Evolutionary conservation across 129 eudicot genomes (phyloP).

Genomic region (Ambrosia trifida): DNA sequence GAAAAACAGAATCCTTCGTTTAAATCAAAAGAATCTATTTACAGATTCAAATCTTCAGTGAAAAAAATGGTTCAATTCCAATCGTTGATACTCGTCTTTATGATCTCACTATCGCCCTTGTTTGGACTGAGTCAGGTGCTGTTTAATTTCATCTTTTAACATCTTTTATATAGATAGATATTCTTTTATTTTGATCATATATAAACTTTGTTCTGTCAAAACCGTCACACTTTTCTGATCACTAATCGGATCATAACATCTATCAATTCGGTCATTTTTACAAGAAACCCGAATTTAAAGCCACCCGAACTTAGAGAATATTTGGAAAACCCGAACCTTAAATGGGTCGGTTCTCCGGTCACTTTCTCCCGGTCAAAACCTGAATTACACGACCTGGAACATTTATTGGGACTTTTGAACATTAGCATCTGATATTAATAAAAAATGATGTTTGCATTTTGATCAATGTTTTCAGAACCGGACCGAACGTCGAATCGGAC

Average conservation of each 20-base stretch:
- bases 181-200: neutral
- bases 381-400: no score
- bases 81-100: constrained; percentile 29
- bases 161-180: neutral
- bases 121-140: constrained; percentile 31
- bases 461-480: no score
- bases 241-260: neutral
- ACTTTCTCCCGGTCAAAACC: no score
- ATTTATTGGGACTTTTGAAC: no score
- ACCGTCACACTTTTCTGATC: neutral
- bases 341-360: no score
- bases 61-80: constrained; percentile 28
- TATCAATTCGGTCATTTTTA: neutral
- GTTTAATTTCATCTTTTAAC: constrained; percentile 17
- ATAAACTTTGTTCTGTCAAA: neutral
- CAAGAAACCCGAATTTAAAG: no score
- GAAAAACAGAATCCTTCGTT: neutral
- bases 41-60: constrained; percentile 16
- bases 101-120: constrained; percentile 23
- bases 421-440: no score
- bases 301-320: no score
- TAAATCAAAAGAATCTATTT: neutral
- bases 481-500: no score
- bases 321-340: no score
- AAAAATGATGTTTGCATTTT: no score